phyloP scores from a whole-genome alignment of 2,329 filamentous ascomycete genomes.

The Alternaria longipes region DNA sequence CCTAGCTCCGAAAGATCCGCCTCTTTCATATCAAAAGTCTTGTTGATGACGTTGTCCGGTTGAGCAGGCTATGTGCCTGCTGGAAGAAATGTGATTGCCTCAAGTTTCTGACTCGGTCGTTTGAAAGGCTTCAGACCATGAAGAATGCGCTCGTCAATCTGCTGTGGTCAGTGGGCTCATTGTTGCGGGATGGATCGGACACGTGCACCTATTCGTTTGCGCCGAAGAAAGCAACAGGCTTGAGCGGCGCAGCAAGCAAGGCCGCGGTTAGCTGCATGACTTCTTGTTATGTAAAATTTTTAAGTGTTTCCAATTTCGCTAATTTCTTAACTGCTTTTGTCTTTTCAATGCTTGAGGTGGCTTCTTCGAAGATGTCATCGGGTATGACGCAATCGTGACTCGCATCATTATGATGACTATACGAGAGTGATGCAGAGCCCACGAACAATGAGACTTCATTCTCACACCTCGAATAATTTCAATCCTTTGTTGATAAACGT shows the following conservation, averaged over 20 bases:
- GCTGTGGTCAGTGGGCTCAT: no score
- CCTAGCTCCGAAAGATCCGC: slow-evolving; percentile 13
- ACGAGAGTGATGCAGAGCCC: neutral
- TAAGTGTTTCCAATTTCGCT: neutral
- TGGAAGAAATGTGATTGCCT: slow-evolving; percentile 3
- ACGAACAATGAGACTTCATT: neutral
- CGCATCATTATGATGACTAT: neutral
- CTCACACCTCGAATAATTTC: neutral
- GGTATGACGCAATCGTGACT: slow-evolving; percentile 12
- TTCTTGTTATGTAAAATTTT: neutral
- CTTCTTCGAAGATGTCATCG: neutral
- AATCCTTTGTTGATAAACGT: neutral
- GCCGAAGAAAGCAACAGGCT: slow-evolving; percentile 19
- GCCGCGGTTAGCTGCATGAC: neutral
- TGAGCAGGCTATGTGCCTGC: neutral
- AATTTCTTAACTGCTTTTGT: neutral
- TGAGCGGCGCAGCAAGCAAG: neutral
- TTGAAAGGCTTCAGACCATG: neutral
- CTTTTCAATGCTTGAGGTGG: neutral
- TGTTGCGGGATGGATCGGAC: neutral
- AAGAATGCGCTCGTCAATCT: slow-evolving; percentile 23
- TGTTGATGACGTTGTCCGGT: neutral
- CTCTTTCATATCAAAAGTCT: neutral
- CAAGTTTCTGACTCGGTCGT: slow-evolving; percentile 18
- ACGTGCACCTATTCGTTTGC: slow-evolving; percentile 17